Percentiles rank a stretch among this genome's conserved stretches.
These are phyloP conservation scores for Tubosaeta brunneosetosa DNA, from an alignment of 768 basidiomycete species.

Conservation along the genomic window DNA sequence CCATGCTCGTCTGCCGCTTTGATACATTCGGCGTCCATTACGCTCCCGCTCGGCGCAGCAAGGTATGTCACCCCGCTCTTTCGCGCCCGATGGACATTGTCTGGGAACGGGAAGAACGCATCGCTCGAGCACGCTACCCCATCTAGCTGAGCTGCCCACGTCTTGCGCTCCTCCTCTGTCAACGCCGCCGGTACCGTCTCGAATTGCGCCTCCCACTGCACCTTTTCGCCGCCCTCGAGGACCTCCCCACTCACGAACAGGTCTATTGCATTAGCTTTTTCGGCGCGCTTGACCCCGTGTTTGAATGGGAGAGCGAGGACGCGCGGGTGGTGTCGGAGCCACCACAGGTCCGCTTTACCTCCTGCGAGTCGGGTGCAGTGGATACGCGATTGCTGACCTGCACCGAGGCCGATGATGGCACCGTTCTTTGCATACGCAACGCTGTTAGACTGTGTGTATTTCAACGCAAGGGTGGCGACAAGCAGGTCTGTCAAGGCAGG, in stretches of 20 bases:
- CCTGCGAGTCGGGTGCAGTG: slow-evolving; percentile 99
- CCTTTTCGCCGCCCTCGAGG: slow-evolving; percentile 83
- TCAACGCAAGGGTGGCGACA: slow-evolving; percentile 93
- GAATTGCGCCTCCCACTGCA: slow-evolving; percentile 88
- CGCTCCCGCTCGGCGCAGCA: slow-evolving; percentile 87
- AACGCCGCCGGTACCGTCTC: slow-evolving; percentile 65
- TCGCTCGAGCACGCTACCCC: slow-evolving; percentile 93
- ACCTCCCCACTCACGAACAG: slow-evolving; percentile 89
- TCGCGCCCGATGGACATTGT: slow-evolving; percentile 91
- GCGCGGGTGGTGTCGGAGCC: slow-evolving; percentile 94
- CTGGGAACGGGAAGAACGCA: slow-evolving; percentile 99
- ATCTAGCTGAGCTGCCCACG: slow-evolving; percentile 69
- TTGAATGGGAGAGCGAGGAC: slow-evolving; percentile 94
- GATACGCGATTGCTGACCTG: slow-evolving; percentile 97
- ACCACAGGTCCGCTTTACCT: slow-evolving; percentile 98
- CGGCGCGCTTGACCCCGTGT: slow-evolving; percentile 94
- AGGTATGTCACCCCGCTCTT: slow-evolving; percentile 92
- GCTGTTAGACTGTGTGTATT: slow-evolving; percentile 99
- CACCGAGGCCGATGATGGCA: slow-evolving; percentile 91
- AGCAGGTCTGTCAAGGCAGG: slow-evolving; percentile 86
- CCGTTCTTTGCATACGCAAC: slow-evolving; percentile 94
- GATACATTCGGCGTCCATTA: slow-evolving; percentile 97
- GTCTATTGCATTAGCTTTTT: slow-evolving; percentile 98
- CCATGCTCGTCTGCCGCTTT: slow-evolving; percentile 92
- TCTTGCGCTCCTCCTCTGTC: slow-evolving; percentile 62